phyloP scores from a whole-genome alignment of 2,329 filamentous ascomycete species.

The Arthrobotrys conoides region DNA sequence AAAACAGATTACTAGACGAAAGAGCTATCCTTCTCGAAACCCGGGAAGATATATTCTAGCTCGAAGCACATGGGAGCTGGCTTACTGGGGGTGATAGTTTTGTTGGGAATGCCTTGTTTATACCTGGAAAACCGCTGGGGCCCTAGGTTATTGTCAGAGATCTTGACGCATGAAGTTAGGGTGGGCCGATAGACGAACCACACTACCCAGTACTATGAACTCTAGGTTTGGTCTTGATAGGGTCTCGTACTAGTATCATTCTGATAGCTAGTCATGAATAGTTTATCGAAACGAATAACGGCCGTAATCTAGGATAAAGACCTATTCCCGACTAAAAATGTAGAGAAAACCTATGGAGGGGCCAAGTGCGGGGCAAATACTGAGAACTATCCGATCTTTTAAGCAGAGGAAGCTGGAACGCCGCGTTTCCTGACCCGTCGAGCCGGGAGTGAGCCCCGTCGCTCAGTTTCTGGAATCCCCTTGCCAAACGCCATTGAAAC shows the following conservation, averaged over 20 bases:
- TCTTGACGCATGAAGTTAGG: conserved; percentile 50
- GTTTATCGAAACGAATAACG: conserved; percentile 27
- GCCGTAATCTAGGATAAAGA: not conserved
- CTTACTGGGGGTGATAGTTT: conserved; percentile 3
- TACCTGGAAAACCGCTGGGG: conserved; percentile 28
- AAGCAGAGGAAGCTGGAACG: conserved; percentile 23
- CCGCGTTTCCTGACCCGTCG: conserved; percentile 22
- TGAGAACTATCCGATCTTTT: conserved; percentile 56
- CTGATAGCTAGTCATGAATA: conserved; percentile 16
- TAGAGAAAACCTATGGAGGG: conserved; percentile 4
- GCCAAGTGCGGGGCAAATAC: conserved; percentile 43
- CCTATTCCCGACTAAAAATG: not conserved
- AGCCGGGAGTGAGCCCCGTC: conserved; percentile 23
- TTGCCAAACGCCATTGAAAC: conserved; percentile 40
- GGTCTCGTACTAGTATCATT: conserved; percentile 16
- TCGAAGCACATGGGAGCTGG: conserved; percentile 9
- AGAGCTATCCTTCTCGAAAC: conserved; percentile 53
- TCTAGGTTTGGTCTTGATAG: conserved; percentile 5
- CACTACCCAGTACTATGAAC: conserved; percentile 23
- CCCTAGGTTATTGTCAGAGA: conserved; percentile 31
- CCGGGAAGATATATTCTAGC: conserved; percentile 59
- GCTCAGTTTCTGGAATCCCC: conserved; percentile 18
- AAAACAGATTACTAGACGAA: conserved; percentile 12
- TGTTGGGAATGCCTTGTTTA: conserved; percentile 56
- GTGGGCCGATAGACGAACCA: conserved; percentile 33